Conservation (phyloP, 441 rosid genomes). For the Aquilaria agallochum region DNA sequence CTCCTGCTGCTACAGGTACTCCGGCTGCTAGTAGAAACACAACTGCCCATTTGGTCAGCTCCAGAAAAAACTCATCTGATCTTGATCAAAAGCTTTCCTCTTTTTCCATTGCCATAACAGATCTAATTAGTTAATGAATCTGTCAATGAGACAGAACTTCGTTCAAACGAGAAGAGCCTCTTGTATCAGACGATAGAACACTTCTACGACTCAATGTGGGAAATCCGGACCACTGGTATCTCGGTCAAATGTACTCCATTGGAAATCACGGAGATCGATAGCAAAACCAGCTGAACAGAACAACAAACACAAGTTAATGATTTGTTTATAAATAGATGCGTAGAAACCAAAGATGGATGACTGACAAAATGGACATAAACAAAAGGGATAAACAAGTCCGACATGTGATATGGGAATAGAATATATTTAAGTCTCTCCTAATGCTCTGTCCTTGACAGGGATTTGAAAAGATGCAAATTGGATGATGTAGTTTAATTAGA, state of each 20-base stretch:
- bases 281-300: conserved; percentile 48
- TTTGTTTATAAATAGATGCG: conserved; percentile 32
- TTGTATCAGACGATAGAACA: conserved; percentile 27
- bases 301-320: conserved; percentile 29
- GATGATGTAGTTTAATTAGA: conserved; percentile 19
- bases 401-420: conserved; percentile 64
- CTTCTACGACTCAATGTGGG: conserved; percentile 23
- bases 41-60: conserved; percentile 77
- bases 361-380: conserved; percentile 26
- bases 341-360: conserved; percentile 27
- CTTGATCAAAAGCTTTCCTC: conserved; percentile 22
- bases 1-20: conserved; percentile 78
- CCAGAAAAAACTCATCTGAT: conserved; percentile 28
- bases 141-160: conserved; percentile 34
- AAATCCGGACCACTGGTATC: conserved; percentile 28
- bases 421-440: conserved; percentile 44
- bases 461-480: conserved; percentile 32
- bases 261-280: conserved; percentile 24
- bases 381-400: conserved; percentile 32
- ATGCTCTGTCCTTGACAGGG: conserved; percentile 30
- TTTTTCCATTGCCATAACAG: conserved; percentile 29
- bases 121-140: conserved; percentile 29
- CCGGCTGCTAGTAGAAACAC: conserved; percentile 82
- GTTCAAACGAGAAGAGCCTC: conserved; percentile 35
- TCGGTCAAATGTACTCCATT: conserved; percentile 46